These are phyloP conservation scores for Phlegmacium glaucopus DNA, from an alignment of 768 basidiomycete species.

Conservation along the genomic window DNA sequence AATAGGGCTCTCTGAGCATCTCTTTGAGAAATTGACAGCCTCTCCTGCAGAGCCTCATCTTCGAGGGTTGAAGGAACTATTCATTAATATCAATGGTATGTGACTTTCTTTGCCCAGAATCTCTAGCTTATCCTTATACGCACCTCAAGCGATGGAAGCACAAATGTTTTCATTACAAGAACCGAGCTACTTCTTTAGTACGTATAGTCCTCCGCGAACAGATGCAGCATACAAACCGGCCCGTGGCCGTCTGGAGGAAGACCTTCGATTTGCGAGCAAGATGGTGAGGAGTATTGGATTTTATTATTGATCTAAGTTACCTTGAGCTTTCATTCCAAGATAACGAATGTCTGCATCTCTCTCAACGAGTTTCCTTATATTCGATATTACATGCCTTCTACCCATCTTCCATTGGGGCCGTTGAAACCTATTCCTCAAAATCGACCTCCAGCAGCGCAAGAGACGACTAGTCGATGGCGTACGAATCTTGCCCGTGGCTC, in stretches of 20 bases:
- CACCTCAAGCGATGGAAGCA: slow-evolving; percentile 69
- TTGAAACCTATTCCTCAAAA: slow-evolving; percentile 66
- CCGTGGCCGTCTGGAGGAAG: slow-evolving; percentile 80
- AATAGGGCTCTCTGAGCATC: slow-evolving; percentile 70
- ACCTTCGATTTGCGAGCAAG: slow-evolving; percentile 73
- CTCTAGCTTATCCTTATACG: slow-evolving; percentile 3
- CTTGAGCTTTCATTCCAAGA: slow-evolving; percentile 36
- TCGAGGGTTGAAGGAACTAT: slow-evolving; percentile 80
- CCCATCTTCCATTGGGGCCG: slow-evolving; percentile 82
- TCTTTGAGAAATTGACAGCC: slow-evolving; percentile 72
- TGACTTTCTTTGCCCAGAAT: background rate
- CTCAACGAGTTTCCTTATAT: slow-evolving; percentile 91
- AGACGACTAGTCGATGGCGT: slow-evolving; percentile 69
- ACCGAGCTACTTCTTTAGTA: slow-evolving; percentile 81
- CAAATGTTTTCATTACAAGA: slow-evolving; percentile 79
- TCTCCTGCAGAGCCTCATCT: slow-evolving; percentile 78
- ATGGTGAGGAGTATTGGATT: slow-evolving; percentile 40
- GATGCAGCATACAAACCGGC: slow-evolving; percentile 65
- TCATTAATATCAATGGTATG: slow-evolving; percentile 91
- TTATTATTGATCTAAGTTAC: background rate
- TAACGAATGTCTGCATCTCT: slow-evolving; percentile 85
- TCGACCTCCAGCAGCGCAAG: slow-evolving; percentile 63
- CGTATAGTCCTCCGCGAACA: slow-evolving; percentile 81
- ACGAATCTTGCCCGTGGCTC: slow-evolving; percentile 77
- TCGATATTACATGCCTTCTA: slow-evolving; percentile 85